Evolutionary conservation across 2,329 filamentous ascomycete genomes (phyloP).

Genomic region (Fusarium sp.): DNA sequence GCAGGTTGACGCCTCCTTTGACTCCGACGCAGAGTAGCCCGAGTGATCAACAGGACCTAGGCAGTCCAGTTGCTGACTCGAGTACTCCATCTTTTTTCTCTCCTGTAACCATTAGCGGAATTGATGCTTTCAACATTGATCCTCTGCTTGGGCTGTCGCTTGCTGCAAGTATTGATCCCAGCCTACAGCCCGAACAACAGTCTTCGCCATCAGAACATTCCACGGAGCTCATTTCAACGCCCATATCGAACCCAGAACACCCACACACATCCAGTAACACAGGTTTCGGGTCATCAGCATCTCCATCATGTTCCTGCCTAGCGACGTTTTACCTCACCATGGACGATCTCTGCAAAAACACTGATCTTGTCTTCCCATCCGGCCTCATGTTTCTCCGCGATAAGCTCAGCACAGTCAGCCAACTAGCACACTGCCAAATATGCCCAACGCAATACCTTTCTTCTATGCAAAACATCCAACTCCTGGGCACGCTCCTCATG

Average conservation of each 20-base stretch:
- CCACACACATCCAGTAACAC: accelerated
- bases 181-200: accelerated
- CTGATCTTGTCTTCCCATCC: background rate
- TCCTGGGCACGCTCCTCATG: background rate
- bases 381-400: background rate
- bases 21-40: background rate
- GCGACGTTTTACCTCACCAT: conserved; percentile 6
- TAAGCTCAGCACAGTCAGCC: background rate
- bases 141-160: background rate
- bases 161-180: background rate
- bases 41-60: accelerated
- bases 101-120: too few relatives aligned
- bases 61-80: background rate
- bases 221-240: accelerated
- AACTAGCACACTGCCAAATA: background rate
- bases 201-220: accelerated
- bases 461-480: conserved; percentile 8
- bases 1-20: background rate
- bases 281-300: accelerated
- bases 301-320: background rate
- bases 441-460: background rate
- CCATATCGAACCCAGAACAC: accelerated
- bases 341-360: conserved; percentile 7
- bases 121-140: background rate
- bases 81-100: background rate